These are phyloP conservation scores for Talaromyces thailandensis DNA, from an alignment of 495 filamentous ascomycete genomes.

Conservation along the genomic window DNA sequence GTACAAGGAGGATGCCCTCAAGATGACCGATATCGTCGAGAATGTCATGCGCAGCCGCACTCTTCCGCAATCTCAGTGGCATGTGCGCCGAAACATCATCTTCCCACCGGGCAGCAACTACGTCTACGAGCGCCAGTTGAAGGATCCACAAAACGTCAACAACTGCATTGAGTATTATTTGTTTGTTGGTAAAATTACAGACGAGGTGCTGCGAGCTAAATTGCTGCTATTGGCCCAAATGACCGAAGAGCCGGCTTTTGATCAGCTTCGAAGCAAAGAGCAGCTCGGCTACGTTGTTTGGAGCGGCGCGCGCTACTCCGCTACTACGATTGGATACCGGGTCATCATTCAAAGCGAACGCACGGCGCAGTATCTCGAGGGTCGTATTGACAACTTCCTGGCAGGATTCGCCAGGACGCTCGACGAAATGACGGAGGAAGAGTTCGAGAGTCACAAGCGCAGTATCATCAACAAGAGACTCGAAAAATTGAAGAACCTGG, in stretches of 20 bases:
- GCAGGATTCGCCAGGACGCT: slow-evolving; percentile 52
- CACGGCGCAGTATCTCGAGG: slow-evolving; percentile 72
- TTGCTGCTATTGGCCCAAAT: slow-evolving; percentile 81
- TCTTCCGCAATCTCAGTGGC: slow-evolving; percentile 73
- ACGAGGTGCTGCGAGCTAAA: slow-evolving; percentile 62
- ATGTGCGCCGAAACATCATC: slow-evolving; percentile 64
- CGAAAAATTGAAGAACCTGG: slow-evolving; percentile 88
- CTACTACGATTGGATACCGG: slow-evolving; percentile 72
- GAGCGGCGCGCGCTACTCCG: slow-evolving; percentile 58
- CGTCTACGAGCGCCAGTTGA: slow-evolving; percentile 67
- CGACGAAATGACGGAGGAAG: slow-evolving; percentile 67
- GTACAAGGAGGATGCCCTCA: slow-evolving; percentile 89
- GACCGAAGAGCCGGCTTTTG: slow-evolving; percentile 85
- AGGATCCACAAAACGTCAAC: slow-evolving; percentile 90
- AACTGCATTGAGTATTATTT: slow-evolving; percentile 91
- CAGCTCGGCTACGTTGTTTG: slow-evolving; percentile 97
- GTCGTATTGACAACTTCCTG: slow-evolving; percentile 79
- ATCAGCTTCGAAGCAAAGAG: slow-evolving; percentile 91
- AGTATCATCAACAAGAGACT: slow-evolving; percentile 81
- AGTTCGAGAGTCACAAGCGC: slow-evolving; percentile 86
- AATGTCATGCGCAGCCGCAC: slow-evolving; percentile 65
- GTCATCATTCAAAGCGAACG: slow-evolving; percentile 94
- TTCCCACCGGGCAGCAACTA: slow-evolving; percentile 75
- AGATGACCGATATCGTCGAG: slow-evolving; percentile 75
- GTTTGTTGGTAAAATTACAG: slow-evolving; percentile 63